A percentile compares a stretch with the other conserved stretches of the same genome.
Evolutionary conservation across 306 rosid genomes (phyloP).

Genomic region (Cicer arietinum): DNA sequence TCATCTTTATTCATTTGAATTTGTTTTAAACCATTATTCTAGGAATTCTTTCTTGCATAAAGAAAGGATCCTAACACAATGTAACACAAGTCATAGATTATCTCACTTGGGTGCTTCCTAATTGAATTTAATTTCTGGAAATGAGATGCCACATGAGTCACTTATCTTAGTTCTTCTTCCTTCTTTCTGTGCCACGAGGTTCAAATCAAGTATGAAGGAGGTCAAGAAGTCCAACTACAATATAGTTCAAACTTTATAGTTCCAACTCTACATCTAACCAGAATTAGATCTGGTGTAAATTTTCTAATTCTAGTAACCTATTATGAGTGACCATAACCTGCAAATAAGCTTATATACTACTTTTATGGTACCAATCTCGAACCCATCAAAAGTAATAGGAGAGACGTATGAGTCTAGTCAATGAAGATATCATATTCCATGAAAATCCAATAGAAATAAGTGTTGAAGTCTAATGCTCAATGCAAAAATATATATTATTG

Average conservation of each 20-base stretch:
- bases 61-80: too few species aligned
- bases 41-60: too few species aligned
- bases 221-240: conserved; percentile 3
- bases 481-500: background rate
- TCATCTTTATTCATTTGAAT: too few species aligned
- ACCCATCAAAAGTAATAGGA: conserved; percentile 20
- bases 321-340: conserved; percentile 10
- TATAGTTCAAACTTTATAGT: background rate
- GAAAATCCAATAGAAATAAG: conserved; percentile 9
- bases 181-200: background rate
- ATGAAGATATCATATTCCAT: conserved; percentile 23
- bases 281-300: background rate
- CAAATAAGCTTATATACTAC: conserved; percentile 35
- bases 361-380: too few species aligned
- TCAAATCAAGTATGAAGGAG: conserved; percentile 26
- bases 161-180: conserved; percentile 22
- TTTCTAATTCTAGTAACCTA: conserved; percentile 33
- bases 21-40: too few species aligned
- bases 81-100: background rate
- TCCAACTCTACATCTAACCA: conserved; percentile 12
- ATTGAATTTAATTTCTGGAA: conserved; percentile 14
- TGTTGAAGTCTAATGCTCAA: conserved; percentile 17
- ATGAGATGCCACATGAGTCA: conserved; percentile 14
- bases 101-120: background rate
- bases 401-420: conserved; percentile 18